Evolutionary conservation across 2,329 filamentous ascomycete species (phyloP).

Genomic region (Paecilomyces niveus): DNA sequence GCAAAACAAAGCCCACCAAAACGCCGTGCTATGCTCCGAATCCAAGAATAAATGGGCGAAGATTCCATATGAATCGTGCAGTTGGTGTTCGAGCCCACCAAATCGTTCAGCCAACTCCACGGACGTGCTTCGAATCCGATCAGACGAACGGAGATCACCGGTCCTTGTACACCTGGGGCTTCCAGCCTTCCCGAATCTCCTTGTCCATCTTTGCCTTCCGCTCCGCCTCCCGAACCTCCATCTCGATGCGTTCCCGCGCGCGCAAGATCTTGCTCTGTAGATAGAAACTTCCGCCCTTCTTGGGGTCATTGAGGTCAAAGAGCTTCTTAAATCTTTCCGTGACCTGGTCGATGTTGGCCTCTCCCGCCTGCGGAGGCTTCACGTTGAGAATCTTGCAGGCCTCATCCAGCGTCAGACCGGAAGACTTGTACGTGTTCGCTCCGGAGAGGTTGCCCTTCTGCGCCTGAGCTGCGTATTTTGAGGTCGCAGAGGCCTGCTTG

Average conservation of each 20-base stretch:
- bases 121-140: background rate
- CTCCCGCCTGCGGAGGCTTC: slow-evolving; percentile 71
- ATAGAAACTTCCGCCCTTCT: slow-evolving; percentile 97
- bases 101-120: background rate
- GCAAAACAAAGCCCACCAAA: slow-evolving; percentile 19
- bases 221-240: slow-evolving; percentile 67
- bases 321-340: slow-evolving; percentile 86
- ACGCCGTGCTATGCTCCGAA: slow-evolving; percentile 37
- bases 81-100: background rate
- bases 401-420: slow-evolving; percentile 86
- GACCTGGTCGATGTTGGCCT: slow-evolving; percentile 71
- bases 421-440: slow-evolving; percentile 51
- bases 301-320: slow-evolving; percentile 88
- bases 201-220: slow-evolving; percentile 67
- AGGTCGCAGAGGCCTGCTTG: slow-evolving; percentile 84
- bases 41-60: slow-evolving; percentile 2
- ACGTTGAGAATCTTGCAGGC: slow-evolving; percentile 97
- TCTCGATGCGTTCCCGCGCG: slow-evolving; percentile 85
- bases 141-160: slow-evolving; percentile 39
- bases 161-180: slow-evolving; percentile 92
- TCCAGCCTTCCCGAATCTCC: slow-evolving; percentile 79
- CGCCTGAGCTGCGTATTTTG: slow-evolving; percentile 69
- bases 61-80: background rate
- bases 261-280: slow-evolving; percentile 93
- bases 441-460: slow-evolving; percentile 50